Evolutionary conservation across 345 rosid genomes (phyloP).

Genomic region (Brassica cretica): DNA sequence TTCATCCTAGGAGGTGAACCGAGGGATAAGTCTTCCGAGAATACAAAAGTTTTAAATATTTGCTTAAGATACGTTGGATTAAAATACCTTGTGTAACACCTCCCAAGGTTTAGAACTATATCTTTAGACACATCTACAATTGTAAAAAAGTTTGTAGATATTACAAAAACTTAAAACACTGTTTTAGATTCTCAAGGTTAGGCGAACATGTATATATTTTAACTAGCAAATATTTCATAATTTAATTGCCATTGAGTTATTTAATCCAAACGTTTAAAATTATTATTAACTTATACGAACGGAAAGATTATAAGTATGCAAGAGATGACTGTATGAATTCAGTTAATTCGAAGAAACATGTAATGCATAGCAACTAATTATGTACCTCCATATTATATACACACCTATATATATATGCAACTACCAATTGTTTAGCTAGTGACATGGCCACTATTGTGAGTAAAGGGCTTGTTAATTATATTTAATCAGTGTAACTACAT

Average conservation of each 20-base stretch:
- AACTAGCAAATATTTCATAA: background rate
- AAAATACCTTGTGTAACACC: no score
- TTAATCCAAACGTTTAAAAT: background rate
- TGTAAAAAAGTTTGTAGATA: background rate
- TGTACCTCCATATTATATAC: slow-evolving; percentile 5
- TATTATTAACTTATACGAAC: background rate
- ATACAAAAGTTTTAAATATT: no score
- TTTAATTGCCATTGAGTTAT: background rate
- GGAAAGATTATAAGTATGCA: background rate
- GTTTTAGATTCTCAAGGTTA: background rate
- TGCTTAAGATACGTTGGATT: no score
- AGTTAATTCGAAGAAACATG: background rate
- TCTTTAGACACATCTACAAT: background rate
- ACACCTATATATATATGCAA: background rate
- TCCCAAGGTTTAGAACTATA: no score
- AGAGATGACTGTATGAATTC: background rate
- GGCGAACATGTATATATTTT: background rate
- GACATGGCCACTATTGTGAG: slow-evolving; percentile 15
- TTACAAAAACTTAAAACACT: background rate
- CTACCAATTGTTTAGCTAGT: slow-evolving; percentile 4
- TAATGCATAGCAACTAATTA: background rate
- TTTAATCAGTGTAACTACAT: slow-evolving; percentile 10
- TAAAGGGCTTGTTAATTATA: slow-evolving; percentile 6
- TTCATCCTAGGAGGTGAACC: no score
- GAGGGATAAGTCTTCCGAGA: no score